Percentiles rank a stretch among this genome's conserved stretches.
Conservation (phyloP, 306 rosid genomes). For the Lotus japonicus region DNA sequence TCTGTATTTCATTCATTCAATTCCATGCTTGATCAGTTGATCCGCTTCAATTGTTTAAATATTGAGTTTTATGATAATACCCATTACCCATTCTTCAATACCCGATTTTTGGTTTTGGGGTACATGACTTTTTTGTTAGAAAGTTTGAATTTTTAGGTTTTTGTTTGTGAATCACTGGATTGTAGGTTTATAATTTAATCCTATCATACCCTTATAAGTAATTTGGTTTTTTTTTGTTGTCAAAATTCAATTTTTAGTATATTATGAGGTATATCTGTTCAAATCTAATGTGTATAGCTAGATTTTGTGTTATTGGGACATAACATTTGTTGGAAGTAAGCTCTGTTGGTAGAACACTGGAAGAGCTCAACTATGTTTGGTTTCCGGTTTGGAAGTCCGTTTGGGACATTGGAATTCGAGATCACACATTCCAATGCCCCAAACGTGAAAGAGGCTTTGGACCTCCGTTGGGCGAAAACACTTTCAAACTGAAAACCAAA, state of each 20-base stretch:
- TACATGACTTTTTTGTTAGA: neutral
- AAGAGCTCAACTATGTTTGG: too few species aligned
- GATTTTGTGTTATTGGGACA: slow-evolving; percentile 8
- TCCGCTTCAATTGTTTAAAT: neutral
- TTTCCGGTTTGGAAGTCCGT: too few species aligned
- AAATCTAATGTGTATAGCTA: neutral
- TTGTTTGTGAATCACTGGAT: neutral
- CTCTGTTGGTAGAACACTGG: neutral
- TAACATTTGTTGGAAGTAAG: neutral
- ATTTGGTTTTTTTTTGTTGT: neutral
- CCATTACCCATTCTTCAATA: neutral
- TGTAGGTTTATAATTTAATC: neutral
- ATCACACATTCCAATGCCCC: too few species aligned
- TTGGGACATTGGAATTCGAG: too few species aligned
- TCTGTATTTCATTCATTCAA: neutral
- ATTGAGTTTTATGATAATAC: neutral
- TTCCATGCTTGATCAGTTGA: neutral
- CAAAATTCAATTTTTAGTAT: neutral
- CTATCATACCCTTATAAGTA: too few species aligned
- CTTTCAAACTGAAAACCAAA: too few species aligned
- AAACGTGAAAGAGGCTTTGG: too few species aligned
- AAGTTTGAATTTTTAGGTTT: neutral
- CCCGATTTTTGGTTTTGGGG: slow-evolving; percentile 7
- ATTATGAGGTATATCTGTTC: neutral
- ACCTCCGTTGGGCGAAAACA: too few species aligned